Base-by-base conservation (phyloP, 1,284 basidiomycete genomes). In the Austroboletus niveus region DNA sequence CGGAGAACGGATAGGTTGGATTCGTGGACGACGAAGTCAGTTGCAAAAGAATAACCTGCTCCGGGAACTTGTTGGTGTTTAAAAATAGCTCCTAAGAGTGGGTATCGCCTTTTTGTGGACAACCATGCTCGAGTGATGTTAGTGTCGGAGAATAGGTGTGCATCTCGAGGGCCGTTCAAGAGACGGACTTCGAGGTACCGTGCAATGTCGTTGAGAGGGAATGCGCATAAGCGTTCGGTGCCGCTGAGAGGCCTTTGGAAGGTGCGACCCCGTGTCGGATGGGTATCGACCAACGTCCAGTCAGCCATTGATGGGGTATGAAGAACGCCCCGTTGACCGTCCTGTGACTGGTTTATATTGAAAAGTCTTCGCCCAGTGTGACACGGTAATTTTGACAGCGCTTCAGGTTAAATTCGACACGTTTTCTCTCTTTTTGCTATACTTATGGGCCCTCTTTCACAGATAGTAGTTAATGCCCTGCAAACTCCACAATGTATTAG, bases 11-110 rank as follows among this genome's bases (percentile, higher is more conserved):
- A 42, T 12, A 67, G 53, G 11, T 55, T 48, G 1, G 41, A 44
- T 49, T 67, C 66, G 4, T 42, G 52, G 8, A 68, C 42, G 9
- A 59, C 34, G 39, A 66, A 65, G 11, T 47, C 42, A 7, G 48
- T 47, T 2, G 46, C 36, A 1, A 27, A 46, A 4, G 47, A n/a
- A 10, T 6, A 11, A 3, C 30, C 50, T 4, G 14, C 9, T 11
- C 30, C 30, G 10, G 12, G 30, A 31, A 10, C 8, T 2, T 20
- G 30, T 11, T 27, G 45, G 30, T 2, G 30, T 11, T 31, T 8
- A 22, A 61, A 35, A 15, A 24, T 47, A 8, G 62, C 62, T 15
- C 58, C 60, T 2, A 43, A 40, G 27, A 61, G 62, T 0, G 62
- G 60, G 42, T 49, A 60, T 20, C 60, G 49, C 41, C 14, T 64